phyloP scores from a whole-genome alignment of 179 eudicot genomes.

The Beta corolliflora region DNA sequence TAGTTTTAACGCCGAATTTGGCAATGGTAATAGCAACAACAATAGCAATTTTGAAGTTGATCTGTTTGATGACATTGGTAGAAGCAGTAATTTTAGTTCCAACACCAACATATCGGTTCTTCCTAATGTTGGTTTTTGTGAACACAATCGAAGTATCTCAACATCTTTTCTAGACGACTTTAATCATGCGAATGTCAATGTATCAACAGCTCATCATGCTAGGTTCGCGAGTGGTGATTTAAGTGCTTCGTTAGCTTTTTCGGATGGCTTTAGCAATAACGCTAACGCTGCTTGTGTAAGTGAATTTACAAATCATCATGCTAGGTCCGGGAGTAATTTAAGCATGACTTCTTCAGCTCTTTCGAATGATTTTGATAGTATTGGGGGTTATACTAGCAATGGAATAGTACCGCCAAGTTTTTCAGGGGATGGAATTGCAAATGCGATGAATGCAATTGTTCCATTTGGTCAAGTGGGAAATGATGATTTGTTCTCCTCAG shows the following conservation, averaged over 20 bases:
- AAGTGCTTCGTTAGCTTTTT: not conserved
- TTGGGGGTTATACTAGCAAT: not conserved
- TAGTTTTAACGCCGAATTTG: slow-evolving; percentile 17
- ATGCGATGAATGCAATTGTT: slow-evolving; percentile 30
- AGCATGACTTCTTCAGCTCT: not conserved
- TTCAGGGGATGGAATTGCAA: slow-evolving; percentile 1
- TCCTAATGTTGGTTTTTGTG: not conserved
- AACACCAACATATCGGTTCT: not conserved
- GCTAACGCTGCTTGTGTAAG: not conserved
- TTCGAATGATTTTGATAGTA: not conserved
- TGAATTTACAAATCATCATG: slow-evolving; percentile 11
- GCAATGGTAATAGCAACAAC: not conserved
- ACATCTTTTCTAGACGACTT: slow-evolving; percentile 8
- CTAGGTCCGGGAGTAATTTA: slow-evolving; percentile 7
- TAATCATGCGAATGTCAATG: not conserved
- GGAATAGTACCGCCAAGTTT: not conserved
- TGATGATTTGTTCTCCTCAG: slow-evolving; percentile 24
- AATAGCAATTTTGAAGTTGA: not conserved
- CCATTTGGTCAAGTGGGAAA: slow-evolving; percentile 17
- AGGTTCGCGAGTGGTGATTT: slow-evolving; percentile 8
- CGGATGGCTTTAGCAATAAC: not conserved
- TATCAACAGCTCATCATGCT: slow-evolving; percentile 2
- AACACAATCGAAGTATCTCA: slow-evolving; percentile 19
- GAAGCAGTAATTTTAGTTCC: slow-evolving; percentile 5
- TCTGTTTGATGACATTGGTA: slow-evolving; percentile 17